Base-by-base conservation (phyloP, 2,329 filamentous ascomycete species). In the Eurotiales sp. region DNA sequence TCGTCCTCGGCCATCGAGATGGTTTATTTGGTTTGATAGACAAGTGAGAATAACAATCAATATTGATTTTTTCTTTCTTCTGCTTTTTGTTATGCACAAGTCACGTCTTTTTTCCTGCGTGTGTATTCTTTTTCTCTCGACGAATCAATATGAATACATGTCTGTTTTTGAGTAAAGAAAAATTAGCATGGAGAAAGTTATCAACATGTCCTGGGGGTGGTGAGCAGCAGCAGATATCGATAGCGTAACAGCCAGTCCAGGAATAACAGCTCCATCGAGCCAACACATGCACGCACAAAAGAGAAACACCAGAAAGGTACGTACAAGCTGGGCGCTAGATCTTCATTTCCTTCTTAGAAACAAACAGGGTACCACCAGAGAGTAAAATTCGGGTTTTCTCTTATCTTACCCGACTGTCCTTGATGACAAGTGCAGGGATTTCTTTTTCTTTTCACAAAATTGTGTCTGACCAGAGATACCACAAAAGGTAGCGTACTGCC, bases 1-100 rank as follows among this genome's bases (percentile, higher is more conserved):
- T 85, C 82, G 70, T 85, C 82, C 63, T 79, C 69, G 52, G 74
- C 72, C 74, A 77, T 77, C 52, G 62, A 60, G 65, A 55, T 61
- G 41, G 36, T 17, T 37, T 64, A 65, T 50, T 19, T 27, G 32
- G 41, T 19, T 37, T 37, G 40, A 34, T 11, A 37, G 40, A 45
- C 56, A 52, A 55, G 56, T 58, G 53, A 63, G 58, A 65, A 62
- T 58, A 61, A 63, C 57, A 52, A 58, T 63, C 67, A 67, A 60
- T 55, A 47, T 53, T 69, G 54, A 60, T 63, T 68, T 50, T 46
- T 50, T n/a, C n/a, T 15, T 54, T 14, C 14, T 14, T 43, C 12
- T 43, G 41, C 12, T 65, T 60, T 63, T 55, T 59, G 59, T 61
- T 65, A 67, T 69, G 66, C 66, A 72, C 69, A 72, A 63, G 64